Base-by-base conservation (phyloP, 768 basidiomycete genomes). In the Lentinula sp. region DNA sequence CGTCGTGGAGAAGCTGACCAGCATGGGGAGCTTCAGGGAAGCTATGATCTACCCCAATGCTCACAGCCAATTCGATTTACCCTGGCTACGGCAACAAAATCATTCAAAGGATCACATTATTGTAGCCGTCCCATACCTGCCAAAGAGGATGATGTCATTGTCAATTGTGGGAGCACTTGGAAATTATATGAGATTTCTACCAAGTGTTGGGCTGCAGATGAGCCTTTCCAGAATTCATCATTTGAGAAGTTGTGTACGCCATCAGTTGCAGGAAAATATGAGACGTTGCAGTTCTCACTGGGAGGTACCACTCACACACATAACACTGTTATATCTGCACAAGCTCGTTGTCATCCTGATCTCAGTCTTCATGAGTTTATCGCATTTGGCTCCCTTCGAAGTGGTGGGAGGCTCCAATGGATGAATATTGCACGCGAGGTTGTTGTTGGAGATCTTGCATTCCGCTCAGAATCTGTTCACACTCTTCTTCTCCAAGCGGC, bases 331-430 rank as follows among this genome's bases (percentile, higher is more conserved):
- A 64, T 85, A 28, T 75, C 77, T 23, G 64, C 68, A n/a, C 82
- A 83, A 63, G 64, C 62, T 0, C 67, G 69, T 7, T 83, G 81
- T 57, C 77, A 76, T 4, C 50, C 55, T 20, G 70, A 76, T 6
- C 67, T 85, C 20, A 73, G 63, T 7, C 62, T 80, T 1, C 80
- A 84, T 32, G 82, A 85, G 59, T 78, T 71, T 39, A 68, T 76
- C 13, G 72, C 77, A 0, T 85, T 81, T 57, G 76, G 74, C 10
- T 69, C 72, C 52, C 62, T 84, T 39, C 79, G 84, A 6, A 73
- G 77, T 41, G 82, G 83, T 0, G 61, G 70, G 0, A 66, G 61
- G 1, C 63, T 85, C 0, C 82, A 84, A 53, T 83, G 81, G 82
- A 66, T 76, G 42, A 84, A 84, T 60, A 76, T 84, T 45, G 61